These are phyloP conservation scores for Nicotiana benthamiana DNA, from an alignment of 257 asterid species.

Conservation along the genomic window DNA sequence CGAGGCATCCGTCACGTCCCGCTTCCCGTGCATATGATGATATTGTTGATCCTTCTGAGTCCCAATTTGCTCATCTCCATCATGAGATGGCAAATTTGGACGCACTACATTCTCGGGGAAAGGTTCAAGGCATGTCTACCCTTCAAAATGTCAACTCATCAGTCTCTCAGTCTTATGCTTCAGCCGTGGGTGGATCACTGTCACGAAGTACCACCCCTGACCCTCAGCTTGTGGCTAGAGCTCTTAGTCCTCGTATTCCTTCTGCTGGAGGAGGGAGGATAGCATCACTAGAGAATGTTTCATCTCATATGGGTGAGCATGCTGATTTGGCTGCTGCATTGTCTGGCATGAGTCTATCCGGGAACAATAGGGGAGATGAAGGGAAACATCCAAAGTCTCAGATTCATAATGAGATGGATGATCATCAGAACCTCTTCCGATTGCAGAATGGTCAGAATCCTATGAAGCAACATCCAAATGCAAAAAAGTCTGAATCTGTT, in stretches of 20 bases:
- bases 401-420: slow-evolving; percentile 27
- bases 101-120: slow-evolving; percentile 25
- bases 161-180: slow-evolving; percentile 41
- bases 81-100: slow-evolving; percentile 34
- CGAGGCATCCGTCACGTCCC: slow-evolving; percentile 42
- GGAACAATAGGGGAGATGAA: slow-evolving; percentile 34
- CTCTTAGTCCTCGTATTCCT: slow-evolving; percentile 58
- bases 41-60: slow-evolving; percentile 30
- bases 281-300: slow-evolving; percentile 32
- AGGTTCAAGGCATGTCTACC: slow-evolving; percentile 27
- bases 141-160: slow-evolving; percentile 28
- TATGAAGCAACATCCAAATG: slow-evolving; percentile 21
- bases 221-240: slow-evolving; percentile 43
- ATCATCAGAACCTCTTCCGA: slow-evolving; percentile 26
- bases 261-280: slow-evolving; percentile 38
- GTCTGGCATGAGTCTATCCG: slow-evolving; percentile 57
- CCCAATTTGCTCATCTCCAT: slow-evolving; percentile 28
- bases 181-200: slow-evolving; percentile 47
- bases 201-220: slow-evolving; percentile 58
- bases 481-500: slow-evolving; percentile 24
- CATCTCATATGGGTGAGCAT: slow-evolving; percentile 29
- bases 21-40: slow-evolving; percentile 34
- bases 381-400: slow-evolving; percentile 31
- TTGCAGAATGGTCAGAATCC: slow-evolving; percentile 30
- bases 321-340: slow-evolving; percentile 49